phyloP scores from a whole-genome alignment of 2,329 filamentous ascomycete genomes.

The Hypoxylon sp. region DNA sequence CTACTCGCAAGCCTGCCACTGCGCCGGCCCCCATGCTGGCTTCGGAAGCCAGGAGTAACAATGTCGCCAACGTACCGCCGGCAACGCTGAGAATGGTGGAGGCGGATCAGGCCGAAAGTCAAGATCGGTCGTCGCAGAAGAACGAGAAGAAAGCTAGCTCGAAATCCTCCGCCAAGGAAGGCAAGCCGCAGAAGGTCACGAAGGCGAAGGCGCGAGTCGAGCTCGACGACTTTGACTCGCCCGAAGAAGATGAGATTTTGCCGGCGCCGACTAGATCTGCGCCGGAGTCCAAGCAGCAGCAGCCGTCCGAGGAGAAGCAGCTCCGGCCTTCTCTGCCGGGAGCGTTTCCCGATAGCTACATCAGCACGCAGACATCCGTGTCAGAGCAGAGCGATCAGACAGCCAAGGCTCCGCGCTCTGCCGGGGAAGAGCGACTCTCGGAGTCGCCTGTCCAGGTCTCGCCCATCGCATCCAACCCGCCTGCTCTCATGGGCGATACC shows the following conservation, averaged over 20 bases:
- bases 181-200: conserved; percentile 64
- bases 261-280: conserved; percentile 40
- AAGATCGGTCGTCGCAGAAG: conserved; percentile 49
- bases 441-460: conserved; percentile 76
- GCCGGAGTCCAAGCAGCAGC: conserved; percentile 41
- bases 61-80: conserved; percentile 63
- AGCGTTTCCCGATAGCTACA: conserved; percentile 53
- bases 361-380: conserved; percentile 43
- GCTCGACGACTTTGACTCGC: conserved; percentile 74
- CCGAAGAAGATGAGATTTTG: conserved; percentile 54
- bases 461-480: conserved; percentile 63
- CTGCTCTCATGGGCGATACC: conserved; percentile 73
- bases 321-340: conserved; percentile 50
- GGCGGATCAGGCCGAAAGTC: conserved; percentile 54
- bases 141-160: conserved; percentile 53
- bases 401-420: conserved; percentile 39
- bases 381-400: conserved; percentile 47
- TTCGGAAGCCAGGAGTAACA: conserved; percentile 53
- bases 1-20: conserved; percentile 51
- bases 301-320: conserved; percentile 37
- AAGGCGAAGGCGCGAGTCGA: conserved; percentile 69
- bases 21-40: conserved; percentile 34
- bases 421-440: conserved; percentile 58
- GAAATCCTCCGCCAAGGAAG: conserved; percentile 47
- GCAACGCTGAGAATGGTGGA: conserved; percentile 66